Base-by-base conservation (phyloP, 73 alveolate genomes). In the Paramecium primaurelia region DNA sequence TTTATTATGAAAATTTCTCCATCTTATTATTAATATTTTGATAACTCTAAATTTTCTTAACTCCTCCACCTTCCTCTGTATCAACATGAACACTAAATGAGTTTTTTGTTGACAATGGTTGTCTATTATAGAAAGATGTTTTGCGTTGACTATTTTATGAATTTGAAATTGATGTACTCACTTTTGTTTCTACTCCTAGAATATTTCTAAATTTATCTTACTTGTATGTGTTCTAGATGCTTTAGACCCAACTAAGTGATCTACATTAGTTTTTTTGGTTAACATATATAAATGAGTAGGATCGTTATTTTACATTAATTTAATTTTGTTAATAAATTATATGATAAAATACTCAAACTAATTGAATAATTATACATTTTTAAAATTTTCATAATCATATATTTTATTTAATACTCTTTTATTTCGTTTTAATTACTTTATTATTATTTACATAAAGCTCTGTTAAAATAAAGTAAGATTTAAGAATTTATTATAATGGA, bases 111-210 rank as follows among this genome's bases (percentile, higher is more conserved):
- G 60, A 30, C 37, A 80, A 80, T 14, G 91, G 77, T 45, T 47
- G 32, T n/a, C 77, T 18, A 38, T 40, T 32, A 45, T 45, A 80
- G 25, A 20, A 28, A 12, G 91, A 80, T 3, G 91, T 40, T 80
- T 80, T 80, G 47, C 91, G 71, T 32, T 80, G 75, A 49, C 91
- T 80, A 80, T 80, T 42, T 14, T 80, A 80, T 3, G 87, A 73
- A 73, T 73, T 73, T 38, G 87, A 64, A 64, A 64, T 28, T 64
- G 84, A 32, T 28, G 84, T 28, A 28, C 84, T 64, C 47, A 64
- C 47, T 64, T 32, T 32, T 28, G 84, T 64, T 14, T 64, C 84
- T 1, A 32, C 12, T 28, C 49, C 84, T 64, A 3, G 5, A 32
- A 25, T 54, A 64, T 28, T 28, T 12, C 42, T 32, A 34, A 6